Evolutionary conservation across 345 rosid genomes (phyloP).

Genomic region (Crucihimalaya himalaica): DNA sequence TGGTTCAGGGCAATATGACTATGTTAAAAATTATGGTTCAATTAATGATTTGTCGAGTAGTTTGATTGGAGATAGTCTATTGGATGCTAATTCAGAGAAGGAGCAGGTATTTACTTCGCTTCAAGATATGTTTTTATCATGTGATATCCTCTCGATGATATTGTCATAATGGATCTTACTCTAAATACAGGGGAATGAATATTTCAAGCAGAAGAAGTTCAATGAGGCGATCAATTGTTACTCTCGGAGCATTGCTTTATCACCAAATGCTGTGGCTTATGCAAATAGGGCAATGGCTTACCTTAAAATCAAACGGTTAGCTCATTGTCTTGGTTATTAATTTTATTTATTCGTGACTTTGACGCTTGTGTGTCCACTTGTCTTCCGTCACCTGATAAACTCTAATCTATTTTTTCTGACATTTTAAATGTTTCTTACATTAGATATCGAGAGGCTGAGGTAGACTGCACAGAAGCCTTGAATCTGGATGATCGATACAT

Average conservation of each 20-base stretch:
- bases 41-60: constrained; percentile 47
- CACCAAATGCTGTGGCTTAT: constrained; percentile 81
- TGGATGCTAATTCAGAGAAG: constrained; percentile 84
- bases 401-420: background rate
- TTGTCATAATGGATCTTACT: background rate
- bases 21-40: constrained; percentile 44
- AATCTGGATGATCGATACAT: constrained; percentile 84
- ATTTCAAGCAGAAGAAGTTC: constrained; percentile 80
- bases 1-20: constrained; percentile 42
- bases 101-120: constrained; percentile 55
- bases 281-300: constrained; percentile 96
- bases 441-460: constrained; percentile 85
- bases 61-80: constrained; percentile 45
- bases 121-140: constrained; percentile 24
- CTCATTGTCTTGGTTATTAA: background rate
- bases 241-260: constrained; percentile 84
- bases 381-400: background rate
- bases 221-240: constrained; percentile 86
- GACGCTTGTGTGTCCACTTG: background rate
- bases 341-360: constrained; percentile 7
- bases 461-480: constrained; percentile 92
- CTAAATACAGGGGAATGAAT: constrained; percentile 70
- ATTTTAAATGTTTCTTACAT: constrained; percentile 16
- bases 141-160: background rate
- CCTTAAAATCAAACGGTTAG: constrained; percentile 75